A percentile compares a stretch with the other conserved stretches of the same genome.
These are phyloP conservation scores for Aspergillus neoniger DNA, from an alignment of 2,329 filamentous ascomycete genomes.

Conservation along the genomic window DNA sequence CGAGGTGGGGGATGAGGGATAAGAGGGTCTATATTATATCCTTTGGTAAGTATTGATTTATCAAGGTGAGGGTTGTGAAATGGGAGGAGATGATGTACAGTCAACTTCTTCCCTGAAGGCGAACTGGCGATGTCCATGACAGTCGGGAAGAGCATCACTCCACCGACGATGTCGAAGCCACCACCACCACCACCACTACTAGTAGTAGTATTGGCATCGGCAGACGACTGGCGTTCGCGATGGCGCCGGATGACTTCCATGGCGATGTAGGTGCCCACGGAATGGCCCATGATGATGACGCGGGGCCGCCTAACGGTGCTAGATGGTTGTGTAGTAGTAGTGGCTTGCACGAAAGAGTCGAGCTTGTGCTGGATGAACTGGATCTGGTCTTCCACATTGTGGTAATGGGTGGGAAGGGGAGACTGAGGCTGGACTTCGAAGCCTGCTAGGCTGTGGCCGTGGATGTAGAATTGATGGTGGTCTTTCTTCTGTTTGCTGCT, in stretches of 20 bases:
- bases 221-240: conserved; percentile 33
- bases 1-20: conserved; percentile 41
- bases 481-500: background rate
- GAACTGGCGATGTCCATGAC: conserved; percentile 70
- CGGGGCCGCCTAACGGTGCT: conserved; percentile 31
- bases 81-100: conserved; percentile 27
- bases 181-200: too few species aligned
- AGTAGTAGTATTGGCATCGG: background rate
- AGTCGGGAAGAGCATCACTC: conserved; percentile 72
- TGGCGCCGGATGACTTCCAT: conserved; percentile 67
- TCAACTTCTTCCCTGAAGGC: conserved; percentile 58
- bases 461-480: conserved; percentile 27
- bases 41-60: too few species aligned
- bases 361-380: conserved; percentile 49
- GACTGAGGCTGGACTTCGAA: conserved; percentile 29
- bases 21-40: conserved; percentile 31
- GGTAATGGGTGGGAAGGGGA: conserved; percentile 7
- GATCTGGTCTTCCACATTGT: conserved; percentile 55
- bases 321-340: background rate
- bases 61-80: background rate
- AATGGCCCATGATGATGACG: conserved; percentile 72
- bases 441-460: conserved; percentile 39
- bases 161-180: conserved; percentile 49
- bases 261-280: conserved; percentile 70
- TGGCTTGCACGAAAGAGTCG: conserved; percentile 36